Conservation (phyloP, 2,329 filamentous ascomycete genomes). For the Neoascochyta sp. region DNA sequence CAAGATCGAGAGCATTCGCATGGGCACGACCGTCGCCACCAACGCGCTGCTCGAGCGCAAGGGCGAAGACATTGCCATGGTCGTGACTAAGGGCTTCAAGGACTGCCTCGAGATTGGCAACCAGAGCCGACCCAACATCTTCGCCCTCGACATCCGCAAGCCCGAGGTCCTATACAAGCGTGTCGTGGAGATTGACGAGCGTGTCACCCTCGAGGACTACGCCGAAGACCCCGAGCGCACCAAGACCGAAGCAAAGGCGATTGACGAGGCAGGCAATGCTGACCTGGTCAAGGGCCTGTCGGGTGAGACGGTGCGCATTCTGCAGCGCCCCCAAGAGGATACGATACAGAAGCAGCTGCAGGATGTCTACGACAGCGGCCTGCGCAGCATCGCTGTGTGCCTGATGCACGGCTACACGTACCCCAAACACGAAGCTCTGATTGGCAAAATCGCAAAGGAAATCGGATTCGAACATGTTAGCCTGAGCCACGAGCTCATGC, state of each 20-base stretch:
- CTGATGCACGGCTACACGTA: conserved; percentile 93
- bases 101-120: conserved; percentile 89
- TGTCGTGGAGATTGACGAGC: conserved; percentile 86
- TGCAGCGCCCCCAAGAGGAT: conserved; percentile 58
- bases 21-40: conserved; percentile 93
- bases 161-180: conserved; percentile 81
- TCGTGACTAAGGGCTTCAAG: conserved; percentile 82
- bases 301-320: conserved; percentile 69
- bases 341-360: conserved; percentile 60
- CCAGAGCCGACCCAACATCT: conserved; percentile 84
- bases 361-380: conserved; percentile 64
- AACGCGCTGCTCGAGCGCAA: conserved; percentile 89
- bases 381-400: conserved; percentile 81
- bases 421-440: conserved; percentile 74
- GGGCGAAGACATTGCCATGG: conserved; percentile 80
- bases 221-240: conserved; percentile 75
- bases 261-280: conserved; percentile 47
- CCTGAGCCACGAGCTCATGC: conserved; percentile 76
- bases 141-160: conserved; percentile 81
- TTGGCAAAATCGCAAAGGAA: conserved; percentile 72
- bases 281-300: conserved; percentile 68
- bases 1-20: conserved; percentile 83
- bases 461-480: conserved; percentile 83
- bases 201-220: conserved; percentile 88
- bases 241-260: conserved; percentile 53